A percentile compares a stretch with the other conserved stretches of the same genome.
These are phyloP conservation scores for Leishmania arabica DNA, from an alignment of 208 protist genomes.

Conservation along the genomic window DNA sequence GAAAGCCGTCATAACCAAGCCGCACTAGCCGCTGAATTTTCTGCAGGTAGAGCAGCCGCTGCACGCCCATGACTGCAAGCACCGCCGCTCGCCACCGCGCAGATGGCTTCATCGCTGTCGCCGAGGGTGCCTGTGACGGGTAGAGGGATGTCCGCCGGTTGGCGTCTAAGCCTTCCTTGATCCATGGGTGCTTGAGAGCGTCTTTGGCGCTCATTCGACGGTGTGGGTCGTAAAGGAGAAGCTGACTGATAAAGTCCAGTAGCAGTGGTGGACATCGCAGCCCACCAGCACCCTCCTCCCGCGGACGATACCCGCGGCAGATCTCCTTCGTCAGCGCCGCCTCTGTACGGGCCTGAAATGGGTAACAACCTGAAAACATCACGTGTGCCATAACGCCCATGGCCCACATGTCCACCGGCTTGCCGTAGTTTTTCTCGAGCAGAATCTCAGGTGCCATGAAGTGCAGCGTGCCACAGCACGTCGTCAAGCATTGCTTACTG, in stretches of 20 bases:
- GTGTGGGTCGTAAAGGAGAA: slow-evolving; percentile 71
- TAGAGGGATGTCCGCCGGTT: slow-evolving; percentile 20
- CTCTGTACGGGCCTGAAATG: slow-evolving; percentile 63
- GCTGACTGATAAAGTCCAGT: slow-evolving; percentile 78
- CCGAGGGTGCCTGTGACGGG: background rate
- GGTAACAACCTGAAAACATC: slow-evolving; percentile 78
- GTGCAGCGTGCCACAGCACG: slow-evolving; percentile 85
- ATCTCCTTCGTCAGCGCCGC: slow-evolving; percentile 50
- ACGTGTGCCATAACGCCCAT: slow-evolving; percentile 90
- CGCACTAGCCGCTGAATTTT: slow-evolving; percentile 48
- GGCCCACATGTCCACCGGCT: slow-evolving; percentile 93
- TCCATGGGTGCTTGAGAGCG: slow-evolving; percentile 85
- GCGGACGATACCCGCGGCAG: slow-evolving; percentile 31
- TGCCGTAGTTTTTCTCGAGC: slow-evolving; percentile 79
- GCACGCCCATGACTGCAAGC: slow-evolving; percentile 64
- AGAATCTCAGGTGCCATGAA: slow-evolving; percentile 94
- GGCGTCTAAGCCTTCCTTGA: slow-evolving; percentile 54
- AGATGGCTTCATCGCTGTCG: slow-evolving; percentile 8
- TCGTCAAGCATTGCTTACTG: slow-evolving; percentile 76
- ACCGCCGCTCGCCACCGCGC: slow-evolving; percentile 45
- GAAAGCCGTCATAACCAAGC: slow-evolving; percentile 44
- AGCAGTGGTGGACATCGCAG: slow-evolving; percentile 31
- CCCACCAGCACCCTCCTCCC: background rate
- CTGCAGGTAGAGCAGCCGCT: slow-evolving; percentile 69
- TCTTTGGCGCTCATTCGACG: slow-evolving; percentile 82